Conservation (phyloP, 192 early-diverging fungal genomes). For the Lunasporangiospora selenospora region DNA sequence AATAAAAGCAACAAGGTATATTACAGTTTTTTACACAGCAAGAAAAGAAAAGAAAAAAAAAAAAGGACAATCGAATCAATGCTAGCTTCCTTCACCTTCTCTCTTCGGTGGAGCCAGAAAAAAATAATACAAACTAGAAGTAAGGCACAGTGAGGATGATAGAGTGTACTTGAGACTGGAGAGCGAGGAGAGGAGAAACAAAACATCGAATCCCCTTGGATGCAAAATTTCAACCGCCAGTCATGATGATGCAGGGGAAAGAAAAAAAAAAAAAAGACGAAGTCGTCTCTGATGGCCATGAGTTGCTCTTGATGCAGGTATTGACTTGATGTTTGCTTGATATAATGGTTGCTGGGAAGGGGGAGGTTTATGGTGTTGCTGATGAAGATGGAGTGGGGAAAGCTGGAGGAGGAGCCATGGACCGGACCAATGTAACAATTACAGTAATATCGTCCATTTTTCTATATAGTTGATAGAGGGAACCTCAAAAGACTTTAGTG, state of each 20-base stretch:
- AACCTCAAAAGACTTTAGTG: not conserved
- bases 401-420: constrained; percentile 1
- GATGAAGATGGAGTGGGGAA: too few species aligned
- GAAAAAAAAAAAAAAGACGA: not conserved
- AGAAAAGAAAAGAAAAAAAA: constrained; percentile 13
- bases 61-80: not conserved
- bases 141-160: not conserved
- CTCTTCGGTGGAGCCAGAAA: not conserved
- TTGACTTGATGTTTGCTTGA: too few species aligned
- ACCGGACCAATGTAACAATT: constrained; percentile 58
- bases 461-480: constrained; percentile 19
- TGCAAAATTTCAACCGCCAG: too few species aligned
- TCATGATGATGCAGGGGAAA: too few species aligned
- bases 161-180: too few species aligned
- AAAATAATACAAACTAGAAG: not conserved
- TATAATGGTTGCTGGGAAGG: too few species aligned
- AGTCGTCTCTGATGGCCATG: not conserved
- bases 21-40: too few species aligned
- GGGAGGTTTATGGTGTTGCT: too few species aligned
- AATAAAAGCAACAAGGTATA: too few species aligned
- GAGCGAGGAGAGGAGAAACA: too few species aligned
- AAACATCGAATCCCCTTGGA: too few species aligned
- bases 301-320: too few species aligned
- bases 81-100: not conserved
- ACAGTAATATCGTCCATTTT: constrained; percentile 68